Conservation (phyloP, 768 basidiomycete genomes). For the Gymnopilus dilepis region DNA sequence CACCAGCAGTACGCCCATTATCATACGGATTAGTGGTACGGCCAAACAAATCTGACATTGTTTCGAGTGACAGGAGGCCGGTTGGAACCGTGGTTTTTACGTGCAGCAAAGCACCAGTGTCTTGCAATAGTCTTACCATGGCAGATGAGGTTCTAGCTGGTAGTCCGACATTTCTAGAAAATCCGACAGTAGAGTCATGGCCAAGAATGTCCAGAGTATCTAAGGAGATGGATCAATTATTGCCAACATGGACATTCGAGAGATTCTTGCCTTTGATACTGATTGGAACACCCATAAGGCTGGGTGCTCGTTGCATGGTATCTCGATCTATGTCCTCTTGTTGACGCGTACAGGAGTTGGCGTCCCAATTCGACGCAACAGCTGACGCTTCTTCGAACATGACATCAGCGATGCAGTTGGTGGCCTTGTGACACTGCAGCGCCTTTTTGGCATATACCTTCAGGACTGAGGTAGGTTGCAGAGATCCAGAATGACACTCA, state of each 20-base stretch:
- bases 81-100: constrained; percentile 68
- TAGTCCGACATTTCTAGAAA: constrained; percentile 51
- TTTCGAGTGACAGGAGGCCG: constrained; percentile 61
- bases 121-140: constrained; percentile 59
- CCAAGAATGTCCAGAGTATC: constrained; percentile 57
- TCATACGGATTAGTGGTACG: constrained; percentile 68
- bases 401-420: constrained; percentile 76
- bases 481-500: constrained; percentile 46
- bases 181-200: constrained; percentile 67
- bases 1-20: constrained; percentile 56
- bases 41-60: constrained; percentile 65
- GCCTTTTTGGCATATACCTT: constrained; percentile 60
- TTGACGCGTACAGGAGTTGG: constrained; percentile 43
- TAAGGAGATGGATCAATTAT: constrained; percentile 11
- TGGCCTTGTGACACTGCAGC: constrained; percentile 57
- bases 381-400: constrained; percentile 55
- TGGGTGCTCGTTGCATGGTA: constrained; percentile 44
- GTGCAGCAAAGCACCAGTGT: constrained; percentile 67
- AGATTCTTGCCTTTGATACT: constrained; percentile 61
- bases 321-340: constrained; percentile 39
- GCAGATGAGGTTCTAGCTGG: constrained; percentile 55
- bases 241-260: constrained; percentile 6
- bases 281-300: constrained; percentile 72
- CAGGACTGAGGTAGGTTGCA: constrained; percentile 50
- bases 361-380: constrained; percentile 43